Evolutionary conservation across 1,284 basidiomycete species (phyloP), one percentile per base, ranked within the genome.

Genomic region (Singerocomus inundabilis): DNA sequence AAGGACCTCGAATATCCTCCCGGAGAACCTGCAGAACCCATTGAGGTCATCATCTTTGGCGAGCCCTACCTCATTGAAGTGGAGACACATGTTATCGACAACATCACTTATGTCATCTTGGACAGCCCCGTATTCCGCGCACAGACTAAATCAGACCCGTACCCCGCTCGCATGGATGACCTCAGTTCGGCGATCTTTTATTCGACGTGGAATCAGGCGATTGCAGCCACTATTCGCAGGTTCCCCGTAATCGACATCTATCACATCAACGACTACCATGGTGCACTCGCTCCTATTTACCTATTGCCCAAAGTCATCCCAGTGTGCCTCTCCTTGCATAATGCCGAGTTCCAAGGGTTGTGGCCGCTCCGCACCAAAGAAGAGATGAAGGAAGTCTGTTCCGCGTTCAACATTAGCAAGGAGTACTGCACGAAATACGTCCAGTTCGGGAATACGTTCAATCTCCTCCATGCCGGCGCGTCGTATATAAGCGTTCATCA

Each of bases 331-430:
- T 95, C 93, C n/a, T 78, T 96, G 21, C 93, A 96, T 76, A 96
- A 95, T 59, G 93, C 93, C 65, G 92, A 96, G 70, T 96, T 95
- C 79, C 93, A 96, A 67, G 93, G 93, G 73, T 79, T 95, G 24
- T 95, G 92, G 93, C 92, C 93, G 11, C 79, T 95, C 28, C 85
- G 93, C 46, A 95, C 92, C 36, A 95, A 96, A 75, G 93, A 95
- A 66, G 93, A 95, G 70, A 93, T 94, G 90, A 95, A 93, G 75
- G 93, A 96, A 68, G 93, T 96, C 41, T 96, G 93, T 67, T 93
- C 92, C 4, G 93, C 93, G 10, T 96, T 95, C 80, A 95, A 95
- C 70, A 91, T 96, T 66, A 89, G 88, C 75, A 95, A 95, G 72
- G 92, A 94, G 63, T 79, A 92, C 60, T 95, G 92, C 73, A 92